Evolutionary conservation across 2,329 filamentous ascomycete species (phyloP).

Genomic region (Stemphylium lycopersici): DNA sequence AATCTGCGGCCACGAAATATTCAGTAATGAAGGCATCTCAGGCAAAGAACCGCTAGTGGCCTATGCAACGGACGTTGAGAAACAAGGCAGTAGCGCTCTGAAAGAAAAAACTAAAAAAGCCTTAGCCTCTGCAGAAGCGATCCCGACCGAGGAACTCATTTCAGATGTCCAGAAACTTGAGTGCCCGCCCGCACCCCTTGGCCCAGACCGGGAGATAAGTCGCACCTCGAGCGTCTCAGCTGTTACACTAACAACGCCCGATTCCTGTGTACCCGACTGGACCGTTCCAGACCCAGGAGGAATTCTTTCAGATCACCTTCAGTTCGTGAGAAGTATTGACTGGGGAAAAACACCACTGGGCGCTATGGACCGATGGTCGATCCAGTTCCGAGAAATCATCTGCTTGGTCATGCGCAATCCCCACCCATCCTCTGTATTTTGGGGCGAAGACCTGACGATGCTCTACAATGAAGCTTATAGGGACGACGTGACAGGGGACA

Average conservation of each 20-base stretch:
- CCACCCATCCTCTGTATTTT: slow-evolving; percentile 48
- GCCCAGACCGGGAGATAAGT: slow-evolving; percentile 25
- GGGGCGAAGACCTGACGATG: slow-evolving; percentile 32
- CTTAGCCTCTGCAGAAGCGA: slow-evolving; percentile 9
- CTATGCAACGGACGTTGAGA: not conserved
- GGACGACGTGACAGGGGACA: slow-evolving; percentile 39
- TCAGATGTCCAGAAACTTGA: slow-evolving; percentile 14
- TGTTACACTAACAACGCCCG: slow-evolving; percentile 29
- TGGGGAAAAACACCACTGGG: slow-evolving; percentile 58
- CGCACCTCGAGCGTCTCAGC: slow-evolving; percentile 24
- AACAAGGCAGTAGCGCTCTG: not conserved
- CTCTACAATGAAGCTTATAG: slow-evolving; percentile 51
- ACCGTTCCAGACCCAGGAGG: slow-evolving; percentile 30
- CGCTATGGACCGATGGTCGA: slow-evolving; percentile 55
- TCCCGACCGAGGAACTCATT: not conserved
- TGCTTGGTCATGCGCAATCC: slow-evolving; percentile 43
- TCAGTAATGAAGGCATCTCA: slow-evolving; percentile 24
- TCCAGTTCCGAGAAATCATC: slow-evolving; percentile 52
- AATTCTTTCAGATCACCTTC: slow-evolving; percentile 38
- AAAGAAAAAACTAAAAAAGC: slow-evolving; percentile 6
- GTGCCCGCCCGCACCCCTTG: slow-evolving; percentile 10
- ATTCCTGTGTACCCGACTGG: slow-evolving; percentile 37
- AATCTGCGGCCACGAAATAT: slow-evolving; percentile 31
- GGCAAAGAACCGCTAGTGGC: slow-evolving; percentile 12
- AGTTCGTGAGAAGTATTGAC: slow-evolving; percentile 52